Base-by-base conservation (phyloP, 2,329 filamentous ascomycete genomes). In the Dissoconium aciculare region DNA sequence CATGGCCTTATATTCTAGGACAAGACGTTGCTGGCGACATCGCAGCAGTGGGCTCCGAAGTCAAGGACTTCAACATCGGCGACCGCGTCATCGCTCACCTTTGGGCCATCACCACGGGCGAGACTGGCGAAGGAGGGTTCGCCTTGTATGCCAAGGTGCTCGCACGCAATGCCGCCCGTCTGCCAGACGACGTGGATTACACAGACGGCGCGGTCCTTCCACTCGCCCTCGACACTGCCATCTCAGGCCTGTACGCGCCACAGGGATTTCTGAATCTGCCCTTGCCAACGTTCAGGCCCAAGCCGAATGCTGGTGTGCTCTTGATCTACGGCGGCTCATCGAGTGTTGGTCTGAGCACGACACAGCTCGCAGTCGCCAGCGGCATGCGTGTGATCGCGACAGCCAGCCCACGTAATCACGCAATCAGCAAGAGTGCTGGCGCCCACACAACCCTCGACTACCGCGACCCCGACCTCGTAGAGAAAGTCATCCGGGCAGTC, bases 191-290 rank as follows among this genome's bases (percentile, higher is more conserved):
- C 5, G 36, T 61, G 16, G 45, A 52, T 28, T 64, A 49, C 42
- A 52, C 43, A 6, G 37, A 55, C 5, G 61, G 52, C 15, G 40
- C 50, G 15, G 59, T 63, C 14, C 52, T 64, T 2, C 61, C 61
- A 1, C 49, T 63, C 5, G 57, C 56, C 12, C 48, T 63, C 33
- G 56, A 57, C 15, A 63, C 61, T 3, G 59, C 60, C 11, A 46
- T 56, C 11, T 46, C 50, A 11, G 56, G 53, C 15, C 54, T 64
- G 9, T 63, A 57, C 49, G 51, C 52, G 35, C n/a, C n/a, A n/a
- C 38, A 46, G 19, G 41, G 39, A 12, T 45, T 53, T 23, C 52
- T 64, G 6, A 53, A 46, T 5, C 50, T 63, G 4, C 51, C 56
- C 0, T 43, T 51, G 19, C 59, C 61, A 0, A 52, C n/a, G n/a